Evolutionary conservation across 148 eudicot species (phyloP).

Genomic region (Camellia sinensis): DNA sequence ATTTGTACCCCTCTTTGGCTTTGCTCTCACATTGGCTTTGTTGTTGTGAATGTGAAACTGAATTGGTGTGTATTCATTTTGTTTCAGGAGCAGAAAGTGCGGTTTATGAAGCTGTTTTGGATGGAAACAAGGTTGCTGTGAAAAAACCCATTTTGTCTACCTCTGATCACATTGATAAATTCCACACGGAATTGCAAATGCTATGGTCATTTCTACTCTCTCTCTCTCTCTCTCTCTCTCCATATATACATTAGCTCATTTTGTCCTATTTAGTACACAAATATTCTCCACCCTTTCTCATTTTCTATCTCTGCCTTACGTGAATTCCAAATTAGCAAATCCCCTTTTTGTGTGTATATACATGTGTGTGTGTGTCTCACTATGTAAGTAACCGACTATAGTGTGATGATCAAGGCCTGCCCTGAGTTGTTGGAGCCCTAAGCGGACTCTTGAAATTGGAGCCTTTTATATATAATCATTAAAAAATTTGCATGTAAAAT

Average conservation of each 20-base stretch:
- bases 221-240: conserved; percentile 6
- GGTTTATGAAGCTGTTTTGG: conserved; percentile 74
- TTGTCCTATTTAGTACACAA: no score
- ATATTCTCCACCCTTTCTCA: no score
- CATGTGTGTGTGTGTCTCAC: no score
- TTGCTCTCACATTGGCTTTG: neutral
- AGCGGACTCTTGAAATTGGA: no score
- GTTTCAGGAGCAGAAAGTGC: conserved; percentile 83
- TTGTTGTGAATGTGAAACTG: conserved; percentile 4
- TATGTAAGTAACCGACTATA: no score
- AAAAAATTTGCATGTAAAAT: no score
- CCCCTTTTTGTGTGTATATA: no score
- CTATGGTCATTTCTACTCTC: conserved; percentile 46
- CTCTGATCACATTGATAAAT: conserved; percentile 75
- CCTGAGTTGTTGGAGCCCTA: no score
- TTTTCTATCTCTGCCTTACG: no score
- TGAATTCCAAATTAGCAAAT: no score
- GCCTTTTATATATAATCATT: no score
- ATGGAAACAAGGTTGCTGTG: conserved; percentile 70
- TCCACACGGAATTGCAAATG: conserved; percentile 80
- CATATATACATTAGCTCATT: neutral
- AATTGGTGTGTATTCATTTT: neutral
- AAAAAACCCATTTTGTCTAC: conserved; percentile 89
- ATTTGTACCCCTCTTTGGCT: neutral
- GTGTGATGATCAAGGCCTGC: no score